These are phyloP conservation scores for Melaleuca quinquenervia DNA, from an alignment of 345 rosid species.

Conservation along the genomic window DNA sequence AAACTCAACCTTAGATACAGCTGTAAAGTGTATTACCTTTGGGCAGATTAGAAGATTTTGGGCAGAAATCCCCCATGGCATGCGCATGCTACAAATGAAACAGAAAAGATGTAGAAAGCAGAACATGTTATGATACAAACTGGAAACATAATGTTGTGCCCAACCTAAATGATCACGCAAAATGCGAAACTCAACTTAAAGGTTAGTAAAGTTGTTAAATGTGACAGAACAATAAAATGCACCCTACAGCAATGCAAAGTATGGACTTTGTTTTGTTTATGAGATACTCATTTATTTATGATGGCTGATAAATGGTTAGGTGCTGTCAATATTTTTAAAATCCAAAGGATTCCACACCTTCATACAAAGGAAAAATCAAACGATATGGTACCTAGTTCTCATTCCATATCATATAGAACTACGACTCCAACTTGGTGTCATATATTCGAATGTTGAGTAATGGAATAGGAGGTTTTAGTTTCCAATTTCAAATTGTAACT, in stretches of 20 bases:
- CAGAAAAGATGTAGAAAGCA: neutral
- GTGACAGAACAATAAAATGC: too few relatives aligned
- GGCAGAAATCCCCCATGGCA: conserved; percentile 84
- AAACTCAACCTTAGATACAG: conserved; percentile 64
- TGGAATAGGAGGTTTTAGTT: conserved; percentile 73
- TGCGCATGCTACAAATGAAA: conserved; percentile 44
- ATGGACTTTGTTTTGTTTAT: too few relatives aligned
- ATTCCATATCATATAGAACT: conserved; percentile 88
- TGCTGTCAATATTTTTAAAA: too few relatives aligned
- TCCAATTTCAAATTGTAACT: conserved; percentile 93
- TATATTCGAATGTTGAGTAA: conserved; percentile 84
- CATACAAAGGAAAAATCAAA: too few relatives aligned
- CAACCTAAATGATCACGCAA: too few relatives aligned
- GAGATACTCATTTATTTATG: too few relatives aligned
- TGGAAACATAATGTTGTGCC: neutral
- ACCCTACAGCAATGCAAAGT: too few relatives aligned
- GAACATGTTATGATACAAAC: neutral
- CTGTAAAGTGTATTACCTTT: conserved; percentile 75
- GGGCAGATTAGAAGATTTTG: conserved; percentile 62
- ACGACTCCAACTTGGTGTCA: conserved; percentile 94
- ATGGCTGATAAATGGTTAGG: too few relatives aligned
- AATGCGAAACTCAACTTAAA: too few relatives aligned
- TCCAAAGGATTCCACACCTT: too few relatives aligned
- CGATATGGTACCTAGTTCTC: conserved; percentile 54
- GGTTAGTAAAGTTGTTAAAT: too few relatives aligned